Base-by-base conservation (phyloP, 2,329 filamentous ascomycete genomes). In the Penicillium palitans region DNA sequence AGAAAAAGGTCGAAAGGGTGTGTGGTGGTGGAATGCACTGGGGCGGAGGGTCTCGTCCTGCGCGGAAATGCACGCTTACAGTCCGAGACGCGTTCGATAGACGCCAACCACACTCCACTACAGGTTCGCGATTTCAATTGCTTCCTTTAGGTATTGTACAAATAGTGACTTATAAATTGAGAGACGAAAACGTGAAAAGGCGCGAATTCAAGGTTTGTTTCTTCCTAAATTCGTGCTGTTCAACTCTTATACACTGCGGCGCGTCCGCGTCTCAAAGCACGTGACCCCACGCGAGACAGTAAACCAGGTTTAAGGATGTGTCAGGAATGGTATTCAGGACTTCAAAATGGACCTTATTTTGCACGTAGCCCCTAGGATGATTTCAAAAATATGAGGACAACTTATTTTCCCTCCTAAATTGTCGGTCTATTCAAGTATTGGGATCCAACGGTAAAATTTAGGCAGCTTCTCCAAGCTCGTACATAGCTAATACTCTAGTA, bases 31-130 rank as follows among this genome's bases (percentile, higher is more conserved):
- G 70, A 73, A 73, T 73, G 70, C 61, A 63, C 63, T 70, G 68
- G 68, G 69, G 63, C 68, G 69, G 68, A 69, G 67, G 61, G 70
- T 71, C 69, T 72, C 59, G 65, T 70, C 66, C 70, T 71, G 65
- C 71, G 72, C 71, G 72, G 71, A 73, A 73, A 72, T 72, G 72
- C 72, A 74, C 72, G 72, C 71, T 73, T 74, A 70, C 70, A 73
- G 59, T 55, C 70, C 67, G 70, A 74, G 72, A 74, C 72, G 72
- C 72, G 72, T 74, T 74, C 71, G 66, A 72, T 73, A 74, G 71
- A 65, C 72, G 71, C 71, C 71, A 67, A 66, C 66, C 64, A 72
- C 69, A 62, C 68, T 72, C 69, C 71, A 74, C 70, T 61, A 58
- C 58, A 52, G 46, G 60, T 49, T 64, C 57, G 50, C 61, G 49